A percentile compares a stretch with the other conserved stretches of the same genome.
Conservation (phyloP, 257 asterid species). For the Echites panduratus region DNA sequence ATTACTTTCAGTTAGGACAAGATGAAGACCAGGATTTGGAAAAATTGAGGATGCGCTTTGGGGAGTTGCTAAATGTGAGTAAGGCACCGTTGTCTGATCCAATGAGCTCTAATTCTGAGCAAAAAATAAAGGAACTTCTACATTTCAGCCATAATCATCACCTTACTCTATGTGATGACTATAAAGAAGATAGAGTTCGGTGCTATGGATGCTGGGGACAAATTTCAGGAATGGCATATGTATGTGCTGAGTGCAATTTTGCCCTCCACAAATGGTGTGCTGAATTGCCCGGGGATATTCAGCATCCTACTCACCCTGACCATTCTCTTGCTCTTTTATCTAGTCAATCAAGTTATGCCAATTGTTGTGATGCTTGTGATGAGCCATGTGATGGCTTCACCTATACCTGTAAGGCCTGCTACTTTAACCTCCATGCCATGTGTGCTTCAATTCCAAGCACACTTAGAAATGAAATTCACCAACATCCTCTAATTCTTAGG, state of each 20-base stretch:
- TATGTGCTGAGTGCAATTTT: not conserved
- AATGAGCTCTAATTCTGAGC: not conserved
- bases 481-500: not conserved
- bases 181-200: not conserved
- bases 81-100: not conserved
- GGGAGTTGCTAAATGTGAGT: not conserved
- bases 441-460: not conserved
- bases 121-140: not conserved
- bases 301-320: not conserved
- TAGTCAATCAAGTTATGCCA: not conserved
- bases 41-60: not conserved
- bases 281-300: not conserved
- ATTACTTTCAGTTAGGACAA: not conserved
- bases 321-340: not conserved
- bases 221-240: not conserved
- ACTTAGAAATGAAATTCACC: not conserved
- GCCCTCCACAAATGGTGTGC: constrained; percentile 5
- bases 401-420: not conserved
- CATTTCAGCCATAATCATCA: not conserved
- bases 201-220: constrained; percentile 1
- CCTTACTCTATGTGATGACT: not conserved
- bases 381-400: not conserved
- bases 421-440: not conserved
- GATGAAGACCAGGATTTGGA: not conserved
- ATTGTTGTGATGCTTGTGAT: not conserved